A percentile compares a stretch with the other conserved stretches of the same genome.
Evolutionary conservation across 148 eudicot species (phyloP).

Genomic region (Arctostaphylos glauca): DNA sequence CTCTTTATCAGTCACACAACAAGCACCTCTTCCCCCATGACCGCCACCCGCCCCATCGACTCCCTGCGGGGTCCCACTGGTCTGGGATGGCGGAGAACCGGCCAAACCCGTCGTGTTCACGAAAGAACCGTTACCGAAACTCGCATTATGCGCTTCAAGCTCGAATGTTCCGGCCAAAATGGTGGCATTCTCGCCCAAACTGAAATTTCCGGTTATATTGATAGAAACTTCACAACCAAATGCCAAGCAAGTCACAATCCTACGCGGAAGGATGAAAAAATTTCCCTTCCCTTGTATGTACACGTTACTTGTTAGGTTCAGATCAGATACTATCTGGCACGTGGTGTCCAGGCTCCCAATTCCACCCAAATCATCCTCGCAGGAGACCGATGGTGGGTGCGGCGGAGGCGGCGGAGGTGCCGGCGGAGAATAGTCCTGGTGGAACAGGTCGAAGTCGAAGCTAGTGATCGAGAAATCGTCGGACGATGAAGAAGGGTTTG

Average conservation of each 20-base stretch:
- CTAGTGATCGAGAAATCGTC: slow-evolving; percentile 20
- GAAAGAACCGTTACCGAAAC: slow-evolving; percentile 53
- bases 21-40: slow-evolving; percentile 91
- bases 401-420: slow-evolving; percentile 98
- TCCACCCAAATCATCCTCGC: slow-evolving; percentile 81
- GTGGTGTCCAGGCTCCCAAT: slow-evolving; percentile 80
- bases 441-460: slow-evolving; percentile 26
- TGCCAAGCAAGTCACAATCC: slow-evolving; percentile 47
- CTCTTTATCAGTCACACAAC: slow-evolving; percentile 53
- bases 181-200: slow-evolving; percentile 64
- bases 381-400: slow-evolving; percentile 81
- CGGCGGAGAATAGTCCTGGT: slow-evolving; percentile 81
- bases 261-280: slow-evolving; percentile 70
- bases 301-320: slow-evolving; percentile 65
- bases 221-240: slow-evolving; percentile 66
- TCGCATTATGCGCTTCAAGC: slow-evolving; percentile 57
- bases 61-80: slow-evolving; percentile 85
- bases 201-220: slow-evolving; percentile 71
- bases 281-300: slow-evolving; percentile 84
- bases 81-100: slow-evolving; percentile 73
- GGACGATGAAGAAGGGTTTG: slow-evolving; percentile 14
- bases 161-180: slow-evolving; percentile 60
- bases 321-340: slow-evolving; percentile 65
- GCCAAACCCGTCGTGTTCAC: slow-evolving; percentile 80
- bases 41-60: slow-evolving; percentile 94